Conservation (phyloP, 306 rosid species). For the Quillaja saponaria region DNA sequence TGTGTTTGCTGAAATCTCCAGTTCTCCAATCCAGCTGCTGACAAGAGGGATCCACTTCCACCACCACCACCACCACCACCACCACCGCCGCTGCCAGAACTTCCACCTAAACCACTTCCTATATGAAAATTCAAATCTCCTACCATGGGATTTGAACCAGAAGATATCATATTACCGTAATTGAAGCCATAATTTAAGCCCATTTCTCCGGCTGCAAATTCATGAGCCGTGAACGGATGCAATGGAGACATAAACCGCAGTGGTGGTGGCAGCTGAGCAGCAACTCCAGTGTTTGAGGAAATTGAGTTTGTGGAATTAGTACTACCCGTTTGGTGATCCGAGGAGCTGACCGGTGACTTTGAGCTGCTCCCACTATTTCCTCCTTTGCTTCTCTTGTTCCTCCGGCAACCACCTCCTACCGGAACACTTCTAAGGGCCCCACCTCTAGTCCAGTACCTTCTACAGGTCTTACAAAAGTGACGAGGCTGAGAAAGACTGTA, state of each 20-base stretch:
- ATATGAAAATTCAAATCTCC: slow-evolving; percentile 67
- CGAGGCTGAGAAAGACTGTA: slow-evolving; percentile 94
- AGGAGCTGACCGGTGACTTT: slow-evolving; percentile 65
- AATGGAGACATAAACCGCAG: slow-evolving; percentile 60
- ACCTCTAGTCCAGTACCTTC: slow-evolving; percentile 89
- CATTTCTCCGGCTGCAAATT: slow-evolving; percentile 44
- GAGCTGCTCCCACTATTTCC: slow-evolving; percentile 35
- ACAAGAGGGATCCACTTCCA: slow-evolving; percentile 36
- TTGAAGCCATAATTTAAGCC: slow-evolving; percentile 58
- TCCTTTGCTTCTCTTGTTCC: slow-evolving; percentile 76
- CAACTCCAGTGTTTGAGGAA: slow-evolving; percentile 27
- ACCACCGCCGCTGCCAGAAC: not conserved
- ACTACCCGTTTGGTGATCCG: slow-evolving; percentile 56
- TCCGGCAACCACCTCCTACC: slow-evolving; percentile 85
- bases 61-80: not conserved
- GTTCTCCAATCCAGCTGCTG: slow-evolving; percentile 42
- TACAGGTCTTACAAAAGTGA: slow-evolving; percentile 91
- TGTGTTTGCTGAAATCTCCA: slow-evolving; percentile 65
- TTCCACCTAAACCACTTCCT: slow-evolving; percentile 43
- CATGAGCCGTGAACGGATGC: slow-evolving; percentile 40
- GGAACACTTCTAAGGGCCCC: slow-evolving; percentile 81
- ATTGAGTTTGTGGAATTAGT: slow-evolving; percentile 44
- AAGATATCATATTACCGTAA: slow-evolving; percentile 30
- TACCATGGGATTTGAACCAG: slow-evolving; percentile 43
- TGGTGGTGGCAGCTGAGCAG: slow-evolving; percentile 41